Conservation (phyloP, 371 early-diverging fungal species). For the Dichotomocladium elegans region DNA sequence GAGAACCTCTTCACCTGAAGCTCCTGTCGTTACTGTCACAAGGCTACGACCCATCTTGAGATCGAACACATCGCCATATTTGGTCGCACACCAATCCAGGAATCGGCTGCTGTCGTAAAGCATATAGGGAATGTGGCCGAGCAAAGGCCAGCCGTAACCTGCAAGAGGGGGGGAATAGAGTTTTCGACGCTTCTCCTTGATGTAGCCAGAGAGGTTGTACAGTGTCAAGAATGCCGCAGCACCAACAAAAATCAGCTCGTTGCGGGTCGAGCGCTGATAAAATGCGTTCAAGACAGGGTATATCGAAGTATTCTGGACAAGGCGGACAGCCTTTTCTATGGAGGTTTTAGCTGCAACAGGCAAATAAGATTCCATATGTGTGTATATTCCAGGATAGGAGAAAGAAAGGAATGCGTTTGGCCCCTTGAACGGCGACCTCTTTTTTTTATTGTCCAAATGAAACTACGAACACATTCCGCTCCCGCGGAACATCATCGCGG, state of each 20-base stretch:
- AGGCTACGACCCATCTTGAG: slow-evolving; percentile 15
- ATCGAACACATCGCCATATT: slow-evolving; percentile 32
- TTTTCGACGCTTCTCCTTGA: slow-evolving; percentile 18
- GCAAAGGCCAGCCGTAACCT: slow-evolving; percentile 23
- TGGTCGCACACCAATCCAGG: slow-evolving; percentile 30
- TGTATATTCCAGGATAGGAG: background rate
- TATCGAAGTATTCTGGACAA: background rate
- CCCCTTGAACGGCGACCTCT: too few species aligned
- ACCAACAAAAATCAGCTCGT: slow-evolving; percentile 19
- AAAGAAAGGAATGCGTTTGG: background rate
- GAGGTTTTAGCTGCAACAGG: background rate
- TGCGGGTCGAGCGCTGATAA: slow-evolving; percentile 21
- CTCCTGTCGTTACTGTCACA: slow-evolving; percentile 22
- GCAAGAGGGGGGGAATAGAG: slow-evolving; percentile 28
- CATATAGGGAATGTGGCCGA: slow-evolving; percentile 34
- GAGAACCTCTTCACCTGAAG: slow-evolving; percentile 25
- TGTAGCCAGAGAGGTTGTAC: slow-evolving; percentile 18
- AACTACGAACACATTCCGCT: too few species aligned
- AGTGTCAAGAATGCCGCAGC: slow-evolving; percentile 24
- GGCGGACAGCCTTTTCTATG: slow-evolving; percentile 2
- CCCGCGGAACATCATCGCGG: too few species aligned
- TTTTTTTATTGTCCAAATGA: too few species aligned
- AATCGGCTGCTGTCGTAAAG: slow-evolving; percentile 16
- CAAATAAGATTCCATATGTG: background rate
- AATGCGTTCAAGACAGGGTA: background rate